Conservation (phyloP, 345 rosid genomes). For the Conringia planisiliqua region DNA sequence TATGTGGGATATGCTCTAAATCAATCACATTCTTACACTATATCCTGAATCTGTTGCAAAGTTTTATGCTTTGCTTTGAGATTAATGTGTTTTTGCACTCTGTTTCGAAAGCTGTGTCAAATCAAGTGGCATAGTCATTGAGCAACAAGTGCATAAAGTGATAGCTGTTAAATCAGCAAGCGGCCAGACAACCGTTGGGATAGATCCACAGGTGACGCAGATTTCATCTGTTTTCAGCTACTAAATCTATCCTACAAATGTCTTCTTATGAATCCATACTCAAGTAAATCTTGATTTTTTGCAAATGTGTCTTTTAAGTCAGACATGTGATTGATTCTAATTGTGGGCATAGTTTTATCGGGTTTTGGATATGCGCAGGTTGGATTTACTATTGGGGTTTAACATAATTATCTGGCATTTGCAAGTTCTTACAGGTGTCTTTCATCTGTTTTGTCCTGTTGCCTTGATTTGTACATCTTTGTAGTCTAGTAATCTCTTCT, state of each 20-base stretch:
- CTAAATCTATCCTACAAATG: not conserved
- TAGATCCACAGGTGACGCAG: constrained; percentile 28
- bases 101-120: not conserved
- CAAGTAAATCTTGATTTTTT: too few species aligned
- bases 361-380: too few species aligned
- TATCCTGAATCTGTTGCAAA: too few species aligned
- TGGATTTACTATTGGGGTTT: too few species aligned
- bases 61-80: too few species aligned
- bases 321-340: too few species aligned
- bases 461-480: not conserved
- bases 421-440: too few species aligned
- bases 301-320: too few species aligned
- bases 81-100: not conserved
- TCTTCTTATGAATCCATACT: not conserved
- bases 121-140: not conserved
- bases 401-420: too few species aligned
- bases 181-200: constrained; percentile 29
- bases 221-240: not conserved
- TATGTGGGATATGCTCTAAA: too few species aligned
- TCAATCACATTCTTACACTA: too few species aligned
- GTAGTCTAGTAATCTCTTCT: not conserved
- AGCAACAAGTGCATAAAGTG: not conserved
- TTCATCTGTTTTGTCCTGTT: not conserved
- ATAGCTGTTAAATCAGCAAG: constrained; percentile 24
- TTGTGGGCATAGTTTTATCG: too few species aligned